Evolutionary conservation across 768 basidiomycete genomes (phyloP).

Genomic region (Pisolithus albus): DNA sequence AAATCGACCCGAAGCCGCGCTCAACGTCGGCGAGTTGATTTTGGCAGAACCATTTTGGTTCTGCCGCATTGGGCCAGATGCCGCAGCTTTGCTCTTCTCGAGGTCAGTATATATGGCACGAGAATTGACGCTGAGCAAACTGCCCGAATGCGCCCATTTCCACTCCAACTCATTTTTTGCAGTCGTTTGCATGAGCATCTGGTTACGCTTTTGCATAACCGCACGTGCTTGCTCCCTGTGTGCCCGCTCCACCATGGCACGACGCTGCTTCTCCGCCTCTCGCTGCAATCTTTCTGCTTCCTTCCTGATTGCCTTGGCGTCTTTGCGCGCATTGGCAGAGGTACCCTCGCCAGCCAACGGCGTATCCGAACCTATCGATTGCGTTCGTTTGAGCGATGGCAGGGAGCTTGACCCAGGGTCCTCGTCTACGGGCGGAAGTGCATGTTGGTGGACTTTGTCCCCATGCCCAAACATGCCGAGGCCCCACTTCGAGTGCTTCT

Average conservation of each 20-base stretch:
- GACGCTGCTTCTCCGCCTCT: constrained; percentile 81
- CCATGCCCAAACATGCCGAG: constrained; percentile 64
- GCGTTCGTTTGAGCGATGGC: constrained; percentile 69
- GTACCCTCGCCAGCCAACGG: constrained; percentile 47
- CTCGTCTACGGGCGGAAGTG: constrained; percentile 70
- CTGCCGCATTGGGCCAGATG: constrained; percentile 60
- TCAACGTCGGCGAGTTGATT: constrained; percentile 42
- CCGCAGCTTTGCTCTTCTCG: constrained; percentile 45
- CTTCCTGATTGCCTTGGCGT: constrained; percentile 74
- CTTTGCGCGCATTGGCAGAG: constrained; percentile 33
- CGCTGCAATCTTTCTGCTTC: constrained; percentile 70
- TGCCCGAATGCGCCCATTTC: constrained; percentile 39
- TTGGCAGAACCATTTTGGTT: constrained; percentile 38
- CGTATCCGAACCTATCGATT: constrained; percentile 71
- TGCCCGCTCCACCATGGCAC: constrained; percentile 63
- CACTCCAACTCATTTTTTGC: constrained; percentile 56
- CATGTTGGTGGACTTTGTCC: constrained; percentile 58
- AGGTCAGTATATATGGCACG: constrained; percentile 23
- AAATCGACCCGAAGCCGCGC: constrained; percentile 59
- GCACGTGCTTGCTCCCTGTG: constrained; percentile 86
- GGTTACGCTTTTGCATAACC: constrained; percentile 85
- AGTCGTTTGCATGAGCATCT: constrained; percentile 55
- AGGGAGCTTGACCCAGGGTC: constrained; percentile 48
- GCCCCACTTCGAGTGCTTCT: constrained; percentile 60
- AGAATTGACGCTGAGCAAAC: constrained; percentile 35